These are phyloP conservation scores for Komagataella ulmi DNA, from an alignment of 805 yeast species.

Conservation along the genomic window DNA sequence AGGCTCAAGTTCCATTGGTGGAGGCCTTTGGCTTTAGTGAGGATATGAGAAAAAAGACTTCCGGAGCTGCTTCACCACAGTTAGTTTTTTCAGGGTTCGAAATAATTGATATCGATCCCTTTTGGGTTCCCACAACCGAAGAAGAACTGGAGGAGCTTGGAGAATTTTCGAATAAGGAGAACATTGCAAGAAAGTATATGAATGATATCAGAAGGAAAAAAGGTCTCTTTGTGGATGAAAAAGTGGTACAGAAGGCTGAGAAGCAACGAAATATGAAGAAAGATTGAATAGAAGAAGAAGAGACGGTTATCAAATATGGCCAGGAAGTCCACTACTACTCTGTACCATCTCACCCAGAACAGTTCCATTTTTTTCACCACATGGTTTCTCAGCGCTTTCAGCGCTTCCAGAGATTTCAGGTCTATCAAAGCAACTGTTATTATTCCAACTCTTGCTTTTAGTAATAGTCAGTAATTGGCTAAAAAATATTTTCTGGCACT, in stretches of 20 bases:
- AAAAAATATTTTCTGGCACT: not conserved
- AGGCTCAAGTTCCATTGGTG: constrained; percentile 79
- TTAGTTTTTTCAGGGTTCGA: constrained; percentile 83
- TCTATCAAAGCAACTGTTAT: not conserved
- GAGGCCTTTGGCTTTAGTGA: constrained; percentile 97
- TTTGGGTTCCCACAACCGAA: constrained; percentile 98
- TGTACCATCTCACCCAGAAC: not conserved
- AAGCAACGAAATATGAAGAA: constrained; percentile 82
- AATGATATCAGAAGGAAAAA: constrained; percentile 71
- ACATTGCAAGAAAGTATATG: constrained; percentile 80
- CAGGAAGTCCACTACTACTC: not conserved
- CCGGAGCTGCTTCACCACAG: constrained; percentile 97
- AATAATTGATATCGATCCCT: constrained; percentile 83
- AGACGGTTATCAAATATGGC: not conserved
- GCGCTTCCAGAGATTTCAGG: not conserved
- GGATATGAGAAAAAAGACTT: constrained; percentile 82
- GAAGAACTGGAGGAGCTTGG: constrained; percentile 93
- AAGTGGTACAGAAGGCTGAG: constrained; percentile 84
- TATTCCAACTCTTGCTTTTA: not conserved
- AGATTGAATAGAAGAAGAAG: constrained; percentile 21
- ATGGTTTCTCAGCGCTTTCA: not conserved
- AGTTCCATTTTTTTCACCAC: not conserved
- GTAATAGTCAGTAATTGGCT: not conserved
- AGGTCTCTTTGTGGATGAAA: constrained; percentile 83
- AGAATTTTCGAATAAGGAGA: constrained; percentile 83